phyloP scores from a whole-genome alignment of 768 basidiomycete species.

The Collybiopsis confluens region DNA sequence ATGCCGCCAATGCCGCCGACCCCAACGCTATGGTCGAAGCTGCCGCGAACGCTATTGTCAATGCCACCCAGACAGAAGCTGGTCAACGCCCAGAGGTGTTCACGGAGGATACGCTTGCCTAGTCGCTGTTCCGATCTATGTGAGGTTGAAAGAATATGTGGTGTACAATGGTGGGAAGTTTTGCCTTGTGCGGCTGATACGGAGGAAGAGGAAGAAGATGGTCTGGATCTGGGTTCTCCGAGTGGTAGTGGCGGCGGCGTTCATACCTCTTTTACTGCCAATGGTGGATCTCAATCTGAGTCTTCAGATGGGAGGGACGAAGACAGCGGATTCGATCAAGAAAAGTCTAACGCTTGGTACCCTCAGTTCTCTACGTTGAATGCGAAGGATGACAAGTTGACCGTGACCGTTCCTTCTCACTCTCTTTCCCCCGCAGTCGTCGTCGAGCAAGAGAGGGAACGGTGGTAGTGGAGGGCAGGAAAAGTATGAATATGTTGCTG shows the following conservation, averaged over 20 bases:
- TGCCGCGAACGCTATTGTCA: background rate
- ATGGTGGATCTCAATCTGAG: too few relatives aligned
- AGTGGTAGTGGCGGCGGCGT: background rate
- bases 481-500: background rate
- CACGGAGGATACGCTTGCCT: slow-evolving; percentile 30
- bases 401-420: background rate
- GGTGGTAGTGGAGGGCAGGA: too few relatives aligned
- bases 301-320: background rate
- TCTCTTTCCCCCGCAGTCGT: background rate
- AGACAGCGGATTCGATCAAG: slow-evolving; percentile 6
- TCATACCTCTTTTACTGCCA: too few relatives aligned
- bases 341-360: slow-evolving; percentile 2
- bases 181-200: slow-evolving; percentile 1
- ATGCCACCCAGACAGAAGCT: background rate
- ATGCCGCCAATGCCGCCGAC: background rate
- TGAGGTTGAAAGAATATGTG: slow-evolving; percentile 56
- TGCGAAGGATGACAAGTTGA: background rate
- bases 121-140: slow-evolving; percentile 48
- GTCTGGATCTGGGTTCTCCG: background rate
- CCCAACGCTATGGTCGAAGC: too few relatives aligned
- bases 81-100: slow-evolving; percentile 18
- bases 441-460: background rate
- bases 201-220: background rate
- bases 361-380: background rate
- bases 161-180: background rate